Percentiles rank a stretch among this genome's conserved stretches.
These are phyloP conservation scores for Cladobotryum mycophilum DNA, from an alignment of 2,329 filamentous ascomycete genomes.

Conservation along the genomic window DNA sequence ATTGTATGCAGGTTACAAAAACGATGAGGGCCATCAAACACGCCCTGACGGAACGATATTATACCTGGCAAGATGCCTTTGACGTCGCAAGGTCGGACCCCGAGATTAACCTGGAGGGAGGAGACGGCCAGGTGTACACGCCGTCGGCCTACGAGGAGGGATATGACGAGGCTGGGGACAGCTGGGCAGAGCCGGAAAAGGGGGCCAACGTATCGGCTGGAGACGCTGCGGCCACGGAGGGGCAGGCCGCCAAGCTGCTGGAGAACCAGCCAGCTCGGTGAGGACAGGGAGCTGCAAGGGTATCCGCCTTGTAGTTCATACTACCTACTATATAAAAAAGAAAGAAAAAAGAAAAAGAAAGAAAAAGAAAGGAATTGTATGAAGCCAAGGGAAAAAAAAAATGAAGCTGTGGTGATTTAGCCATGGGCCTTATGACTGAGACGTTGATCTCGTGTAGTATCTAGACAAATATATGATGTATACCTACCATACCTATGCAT, in stretches of 20 bases:
- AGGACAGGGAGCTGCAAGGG: neutral
- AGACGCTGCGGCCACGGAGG: conserved; percentile 13
- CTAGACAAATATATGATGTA: neutral
- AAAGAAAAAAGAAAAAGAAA: neutral
- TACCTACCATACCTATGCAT: neutral
- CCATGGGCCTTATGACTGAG: neutral
- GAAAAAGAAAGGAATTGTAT: neutral
- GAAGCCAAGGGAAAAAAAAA: neutral
- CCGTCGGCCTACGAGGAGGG: conserved; percentile 36
- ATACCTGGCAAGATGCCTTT: conserved; percentile 76
- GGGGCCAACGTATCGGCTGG: conserved; percentile 5
- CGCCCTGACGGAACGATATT: conserved; percentile 78
- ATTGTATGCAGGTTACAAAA: conserved; percentile 52
- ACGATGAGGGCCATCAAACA: conserved; percentile 83
- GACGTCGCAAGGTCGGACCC: conserved; percentile 59
- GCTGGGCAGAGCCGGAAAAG: conserved; percentile 19
- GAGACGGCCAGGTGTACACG: conserved; percentile 43
- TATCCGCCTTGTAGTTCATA: neutral
- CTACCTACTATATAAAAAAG: neutral
- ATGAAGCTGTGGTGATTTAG: neutral
- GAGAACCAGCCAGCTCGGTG: conserved; percentile 20
- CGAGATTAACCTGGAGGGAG: conserved; percentile 54
- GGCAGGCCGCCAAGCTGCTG: conserved; percentile 13
- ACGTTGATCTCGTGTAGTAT: neutral
- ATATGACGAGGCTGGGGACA: conserved; percentile 15